Conservation (phyloP, 2,329 filamentous ascomycete genomes). For the Aspergillus fumigatus region DNA sequence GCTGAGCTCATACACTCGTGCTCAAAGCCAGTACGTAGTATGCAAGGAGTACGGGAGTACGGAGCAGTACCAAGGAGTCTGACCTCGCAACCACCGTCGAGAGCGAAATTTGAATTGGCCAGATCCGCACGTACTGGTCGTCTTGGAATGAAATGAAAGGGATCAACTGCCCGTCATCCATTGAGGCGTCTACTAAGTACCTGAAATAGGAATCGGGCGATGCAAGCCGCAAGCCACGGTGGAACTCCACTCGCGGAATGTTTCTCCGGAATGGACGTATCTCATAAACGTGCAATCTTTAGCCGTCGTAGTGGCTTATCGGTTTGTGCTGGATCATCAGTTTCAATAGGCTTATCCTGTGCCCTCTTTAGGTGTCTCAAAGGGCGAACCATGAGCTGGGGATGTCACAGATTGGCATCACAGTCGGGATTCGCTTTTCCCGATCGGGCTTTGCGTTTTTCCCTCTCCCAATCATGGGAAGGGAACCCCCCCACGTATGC, state of each 20-base stretch:
- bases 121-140: not conserved
- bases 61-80: too few species aligned
- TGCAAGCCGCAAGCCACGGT: not conserved
- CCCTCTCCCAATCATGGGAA: not conserved
- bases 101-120: not conserved
- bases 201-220: not conserved
- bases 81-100: not conserved
- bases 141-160: not conserved
- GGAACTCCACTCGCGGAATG: not conserved
- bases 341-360: not conserved
- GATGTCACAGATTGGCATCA: conserved; percentile 1
- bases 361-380: too few species aligned
- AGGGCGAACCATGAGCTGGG: not conserved
- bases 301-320: not conserved
- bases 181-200: not conserved
- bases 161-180: not conserved
- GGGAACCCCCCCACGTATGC: not conserved
- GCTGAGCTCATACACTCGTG: not conserved
- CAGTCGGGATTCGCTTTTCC: conserved; percentile 11
- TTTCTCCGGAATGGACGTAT: not conserved
- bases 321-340: not conserved
- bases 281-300: not conserved
- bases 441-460: conserved; percentile 13
- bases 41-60: not conserved
- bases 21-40: not conserved